Conservation (phyloP, 495 filamentous ascomycete genomes). For the Lophiostoma macrostomum region DNA sequence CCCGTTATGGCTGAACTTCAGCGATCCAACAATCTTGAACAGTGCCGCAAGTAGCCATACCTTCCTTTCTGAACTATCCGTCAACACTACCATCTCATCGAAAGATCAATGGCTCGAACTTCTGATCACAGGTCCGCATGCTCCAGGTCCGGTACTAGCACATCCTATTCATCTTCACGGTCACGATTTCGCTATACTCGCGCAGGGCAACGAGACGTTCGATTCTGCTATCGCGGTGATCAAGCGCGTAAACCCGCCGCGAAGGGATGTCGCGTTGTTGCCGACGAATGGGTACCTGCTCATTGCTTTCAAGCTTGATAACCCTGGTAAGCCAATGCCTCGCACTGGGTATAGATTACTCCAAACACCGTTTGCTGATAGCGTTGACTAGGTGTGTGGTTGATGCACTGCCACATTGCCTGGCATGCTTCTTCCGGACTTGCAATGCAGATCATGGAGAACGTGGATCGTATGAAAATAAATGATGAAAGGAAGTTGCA, state of each 20-base stretch:
- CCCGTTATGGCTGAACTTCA: neutral
- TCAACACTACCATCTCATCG: neutral
- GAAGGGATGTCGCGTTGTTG: conserved; percentile 31
- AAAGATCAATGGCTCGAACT: neutral
- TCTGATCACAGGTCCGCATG: neutral
- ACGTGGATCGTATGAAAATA: too few relatives aligned
- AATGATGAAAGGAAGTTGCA: too few relatives aligned
- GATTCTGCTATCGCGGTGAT: conserved; percentile 19
- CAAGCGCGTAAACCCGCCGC: conserved; percentile 29
- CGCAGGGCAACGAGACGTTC: neutral
- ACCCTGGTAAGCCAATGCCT: conserved; percentile 25
- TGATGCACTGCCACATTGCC: conserved; percentile 36
- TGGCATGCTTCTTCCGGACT: conserved; percentile 31
- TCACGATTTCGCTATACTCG: conserved; percentile 37
- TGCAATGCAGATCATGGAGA: conserved; percentile 36
- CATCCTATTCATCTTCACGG: conserved; percentile 38
- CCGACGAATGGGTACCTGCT: conserved; percentile 31
- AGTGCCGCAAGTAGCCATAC: neutral
- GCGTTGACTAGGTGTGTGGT: conserved; percentile 23
- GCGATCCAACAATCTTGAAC: neutral
- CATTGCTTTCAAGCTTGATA: conserved; percentile 37
- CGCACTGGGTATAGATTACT: neutral
- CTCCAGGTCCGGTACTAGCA: conserved; percentile 18
- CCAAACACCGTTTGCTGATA: neutral
- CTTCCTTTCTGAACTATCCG: neutral